These are phyloP conservation scores for Penicillium sp. DNA, from an alignment of 2,329 filamentous ascomycete genomes.

Conservation along the genomic window DNA sequence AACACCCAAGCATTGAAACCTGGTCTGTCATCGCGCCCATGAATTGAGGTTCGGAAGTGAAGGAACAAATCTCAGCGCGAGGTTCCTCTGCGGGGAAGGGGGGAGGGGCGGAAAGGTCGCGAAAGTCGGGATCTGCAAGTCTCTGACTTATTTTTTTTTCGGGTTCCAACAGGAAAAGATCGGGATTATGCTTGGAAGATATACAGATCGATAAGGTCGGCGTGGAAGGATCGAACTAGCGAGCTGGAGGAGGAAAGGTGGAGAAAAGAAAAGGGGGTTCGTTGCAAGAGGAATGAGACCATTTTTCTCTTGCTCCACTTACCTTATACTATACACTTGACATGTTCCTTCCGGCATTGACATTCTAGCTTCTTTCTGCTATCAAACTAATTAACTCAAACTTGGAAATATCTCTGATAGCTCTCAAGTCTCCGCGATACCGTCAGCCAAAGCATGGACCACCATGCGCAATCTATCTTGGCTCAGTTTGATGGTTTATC, in stretches of 20 bases:
- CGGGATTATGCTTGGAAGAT: neutral
- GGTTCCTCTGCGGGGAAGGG: constrained; percentile 2
- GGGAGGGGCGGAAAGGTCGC: neutral
- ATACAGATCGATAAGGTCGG: neutral
- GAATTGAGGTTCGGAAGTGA: constrained; percentile 5
- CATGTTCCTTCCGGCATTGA: neutral
- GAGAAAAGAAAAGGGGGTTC: constrained; percentile 3
- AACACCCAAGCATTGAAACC: constrained; percentile 29
- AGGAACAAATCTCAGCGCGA: neutral
- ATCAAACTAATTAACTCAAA: too few species aligned
- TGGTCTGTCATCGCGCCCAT: constrained; percentile 30
- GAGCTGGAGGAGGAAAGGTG: neutral
- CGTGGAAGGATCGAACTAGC: neutral
- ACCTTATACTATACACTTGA: neutral
- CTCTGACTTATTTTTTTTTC: neutral
- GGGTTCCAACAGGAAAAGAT: neutral
- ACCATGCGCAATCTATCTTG: constrained; percentile 10
- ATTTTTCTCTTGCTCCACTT: constrained; percentile 1
- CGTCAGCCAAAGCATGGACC: constrained; percentile 2
- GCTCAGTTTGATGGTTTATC: constrained; percentile 23
- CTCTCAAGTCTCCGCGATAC: neutral
- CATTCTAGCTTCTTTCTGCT: neutral
- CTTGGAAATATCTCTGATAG: neutral
- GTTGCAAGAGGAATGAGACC: constrained; percentile 2
- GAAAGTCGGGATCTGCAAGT: constrained; percentile 6